Evolutionary conservation across 345 rosid genomes (phyloP), one percentile per base, ranked within the genome.

Genomic region (Firmiana major): DNA sequence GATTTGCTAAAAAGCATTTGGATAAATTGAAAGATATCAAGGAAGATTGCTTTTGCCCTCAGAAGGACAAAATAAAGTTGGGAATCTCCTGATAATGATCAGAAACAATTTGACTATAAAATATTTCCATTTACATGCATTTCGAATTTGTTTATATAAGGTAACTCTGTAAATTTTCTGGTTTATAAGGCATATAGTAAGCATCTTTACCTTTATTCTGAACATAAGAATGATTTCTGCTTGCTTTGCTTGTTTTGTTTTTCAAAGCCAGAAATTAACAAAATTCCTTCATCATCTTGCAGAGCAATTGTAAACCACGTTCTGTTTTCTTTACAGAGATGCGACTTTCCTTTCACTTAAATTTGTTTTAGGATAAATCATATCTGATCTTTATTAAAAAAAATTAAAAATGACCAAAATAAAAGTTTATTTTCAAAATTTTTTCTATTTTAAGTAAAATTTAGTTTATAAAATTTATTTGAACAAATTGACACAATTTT

Each of bases 41-140:
- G 77, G 82, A 49, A 78, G 78, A 73, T 78, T 83, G 76, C 80
- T 85, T 82, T 78, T 67, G 74, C 60, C 71, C 31, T 78, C 3
- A 66, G 63, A 77, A 62, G 75, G 60, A 67, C 38, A 60, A 63
- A 80, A 63, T 51, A 80, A 85, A 85, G 79, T 76, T 70, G 78
- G 74, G 80, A 55, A 77, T 81, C 80, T 68, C 65, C 75, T 73
- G 81, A 28, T 60, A 24, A 17, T 55, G 15, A 58, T 65, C 75
- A 34, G 53, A 71, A 48, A 24, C 76, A 75, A 48, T 76, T 68
- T 75, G 57, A 78, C 76, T 17, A 15, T 31, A 54, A 11, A 70
- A 70, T 53, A 13, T 38, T 4, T 31, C 24, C 62, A 36, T 51
- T 71, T 69, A 12, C 36, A 26, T 6, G 22, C 34, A 57, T 76